Evolutionary conservation across 495 filamentous ascomycete species (phyloP), one percentile per base, ranked within the genome.

Genomic region (Xylaria telfairii): DNA sequence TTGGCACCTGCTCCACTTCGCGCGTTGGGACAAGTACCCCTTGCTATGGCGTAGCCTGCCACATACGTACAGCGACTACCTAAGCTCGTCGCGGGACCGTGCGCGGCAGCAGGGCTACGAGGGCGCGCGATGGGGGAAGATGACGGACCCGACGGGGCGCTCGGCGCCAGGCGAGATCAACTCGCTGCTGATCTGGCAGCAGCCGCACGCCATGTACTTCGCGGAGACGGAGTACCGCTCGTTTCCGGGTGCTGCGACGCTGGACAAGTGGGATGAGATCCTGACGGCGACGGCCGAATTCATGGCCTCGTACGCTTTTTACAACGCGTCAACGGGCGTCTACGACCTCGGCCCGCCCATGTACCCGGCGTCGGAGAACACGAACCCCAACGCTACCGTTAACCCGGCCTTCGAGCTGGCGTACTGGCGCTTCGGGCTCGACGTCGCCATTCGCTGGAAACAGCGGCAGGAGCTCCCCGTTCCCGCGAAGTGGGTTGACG

Each of bases 111-210:
- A 87, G 69, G 86, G 87, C 15, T 90, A 89, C 71, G 68, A 71
- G 2, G 87, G 87, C 4, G 84, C 86, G 10, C 81, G 86, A 64
- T 85, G 85, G 83, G 86, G 87, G 9, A 90, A 90, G 75, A 88
- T 88, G 86, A 87, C 82, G 8, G 87, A 88, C 73, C 83, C 87
- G 0, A 82, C 83, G 4, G 87, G 87, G 57, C 77, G 86, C 63
- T 83, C 80, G 49, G 86, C 87, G 13, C 87, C 87, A 9, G 87
- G 86, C 19, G 85, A 87, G 70, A 88, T 88, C 72, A 87, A 88
- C 74, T 80, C 78, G 19, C 74, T 88, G 30, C 73, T 88, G 26
- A 86, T 87, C 65, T 88, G 86, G 86, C 86, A 88, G 69, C 86
- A 88, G 70, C 84, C 85, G 44, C 85, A 87, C 69, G 78, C 83